Percentiles rank a stretch among this genome's conserved stretches.
Evolutionary conservation across 2,329 filamentous ascomycete species (phyloP).

Genomic region (Fusarium chlamydosporum): DNA sequence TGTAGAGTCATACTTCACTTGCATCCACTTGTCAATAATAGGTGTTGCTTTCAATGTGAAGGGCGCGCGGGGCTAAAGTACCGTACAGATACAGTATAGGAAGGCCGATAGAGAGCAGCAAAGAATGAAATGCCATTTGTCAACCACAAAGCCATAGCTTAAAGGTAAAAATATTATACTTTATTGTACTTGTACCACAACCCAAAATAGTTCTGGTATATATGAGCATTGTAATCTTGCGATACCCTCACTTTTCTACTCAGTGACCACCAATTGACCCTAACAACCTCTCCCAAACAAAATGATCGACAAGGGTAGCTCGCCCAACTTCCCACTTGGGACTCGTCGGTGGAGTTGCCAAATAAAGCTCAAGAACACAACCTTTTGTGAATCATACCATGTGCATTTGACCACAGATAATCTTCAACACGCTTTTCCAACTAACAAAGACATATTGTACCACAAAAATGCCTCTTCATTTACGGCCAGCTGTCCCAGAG

Average conservation of each 20-base stretch:
- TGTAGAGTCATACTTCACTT: background rate
- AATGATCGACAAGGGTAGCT: conserved; percentile 22
- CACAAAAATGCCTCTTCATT: conserved; percentile 44
- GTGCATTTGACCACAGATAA: background rate
- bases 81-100: background rate
- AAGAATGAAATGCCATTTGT: background rate
- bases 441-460: background rate
- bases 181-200: background rate
- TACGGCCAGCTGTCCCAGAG: conserved; percentile 58
- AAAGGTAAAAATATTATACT: background rate
- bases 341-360: conserved; percentile 26
- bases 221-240: background rate
- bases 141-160: background rate
- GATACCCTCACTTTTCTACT: background rate
- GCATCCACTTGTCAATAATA: conserved; percentile 8
- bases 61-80: conserved; percentile 36
- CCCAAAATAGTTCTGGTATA: too few relatives aligned
- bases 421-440: background rate
- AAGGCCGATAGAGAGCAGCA: background rate
- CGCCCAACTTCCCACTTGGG: conserved; percentile 16
- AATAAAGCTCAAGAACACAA: conserved; percentile 5
- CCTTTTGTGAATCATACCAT: conserved; percentile 2
- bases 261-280: background rate
- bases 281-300: conserved; percentile 4
- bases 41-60: conserved; percentile 34